Evolutionary conservation across 2,329 filamentous ascomycete species (phyloP).

Genomic region (Zymoseptoria tritici): DNA sequence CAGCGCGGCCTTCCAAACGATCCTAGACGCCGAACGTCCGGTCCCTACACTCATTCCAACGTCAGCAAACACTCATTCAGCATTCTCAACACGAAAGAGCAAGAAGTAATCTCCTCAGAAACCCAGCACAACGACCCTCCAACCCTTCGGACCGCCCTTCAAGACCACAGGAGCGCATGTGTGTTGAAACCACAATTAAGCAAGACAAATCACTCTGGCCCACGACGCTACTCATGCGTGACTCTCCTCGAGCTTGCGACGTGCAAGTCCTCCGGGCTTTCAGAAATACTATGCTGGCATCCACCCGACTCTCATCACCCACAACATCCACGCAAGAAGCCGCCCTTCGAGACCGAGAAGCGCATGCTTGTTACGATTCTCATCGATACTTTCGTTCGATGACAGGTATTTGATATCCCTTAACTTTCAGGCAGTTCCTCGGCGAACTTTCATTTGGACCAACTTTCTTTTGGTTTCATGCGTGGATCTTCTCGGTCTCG

Average conservation of each 20-base stretch:
- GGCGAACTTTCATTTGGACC: no score
- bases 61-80: not conserved
- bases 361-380: not conserved
- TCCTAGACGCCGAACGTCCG: not conserved
- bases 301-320: not conserved
- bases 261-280: not conserved
- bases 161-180: not conserved
- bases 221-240: not conserved
- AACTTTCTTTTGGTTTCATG: not conserved
- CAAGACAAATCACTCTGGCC: not conserved
- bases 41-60: not conserved
- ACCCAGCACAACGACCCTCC: not conserved
- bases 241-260: not conserved
- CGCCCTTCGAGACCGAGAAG: not conserved
- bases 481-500: not conserved
- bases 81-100: not conserved
- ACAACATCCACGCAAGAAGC: not conserved
- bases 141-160: not conserved
- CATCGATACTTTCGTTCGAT: not conserved
- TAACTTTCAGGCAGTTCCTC: not conserved
- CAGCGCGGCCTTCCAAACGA: not conserved
- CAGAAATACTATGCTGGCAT: not conserved
- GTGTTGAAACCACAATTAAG: not conserved
- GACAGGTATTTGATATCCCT: no score
- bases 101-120: not conserved